A percentile compares a stretch with the other conserved stretches of the same genome.
These are phyloP conservation scores for Vachellia pachyceras DNA, from an alignment of 306 rosid genomes.

Conservation along the genomic window DNA sequence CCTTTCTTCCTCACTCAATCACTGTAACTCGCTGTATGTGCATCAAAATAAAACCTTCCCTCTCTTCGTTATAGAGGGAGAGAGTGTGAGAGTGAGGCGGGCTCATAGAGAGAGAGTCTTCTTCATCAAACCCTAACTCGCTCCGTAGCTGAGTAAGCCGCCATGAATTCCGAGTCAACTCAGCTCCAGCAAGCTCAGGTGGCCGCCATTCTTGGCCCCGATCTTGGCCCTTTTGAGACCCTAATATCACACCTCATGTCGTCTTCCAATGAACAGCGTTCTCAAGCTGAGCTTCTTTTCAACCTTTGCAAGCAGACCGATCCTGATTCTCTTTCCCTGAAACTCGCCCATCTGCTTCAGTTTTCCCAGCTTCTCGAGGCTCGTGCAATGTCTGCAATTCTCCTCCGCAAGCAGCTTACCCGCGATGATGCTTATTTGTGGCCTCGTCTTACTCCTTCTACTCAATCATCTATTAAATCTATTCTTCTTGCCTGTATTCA, in stretches of 20 bases:
- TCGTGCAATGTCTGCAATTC: constrained; percentile 96
- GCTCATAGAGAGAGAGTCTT: not conserved
- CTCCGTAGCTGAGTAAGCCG: constrained; percentile 28
- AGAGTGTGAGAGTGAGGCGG: not conserved
- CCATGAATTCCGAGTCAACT: constrained; percentile 79
- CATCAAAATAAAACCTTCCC: not conserved
- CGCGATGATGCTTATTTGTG: constrained; percentile 90
- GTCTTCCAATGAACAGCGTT: constrained; percentile 35
- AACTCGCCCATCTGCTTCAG: constrained; percentile 12
- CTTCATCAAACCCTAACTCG: constrained; percentile 10
- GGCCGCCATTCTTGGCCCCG: constrained; percentile 86
- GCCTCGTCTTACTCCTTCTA: constrained; percentile 70
- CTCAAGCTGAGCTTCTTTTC: not conserved
- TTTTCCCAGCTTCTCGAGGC: constrained; percentile 72
- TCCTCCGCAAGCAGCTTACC: constrained; percentile 92
- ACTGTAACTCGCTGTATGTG: not conserved
- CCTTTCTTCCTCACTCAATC: not conserved
- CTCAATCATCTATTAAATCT: constrained; percentile 80
- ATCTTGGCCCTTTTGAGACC: constrained; percentile 75
- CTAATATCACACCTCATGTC: constrained; percentile 93
- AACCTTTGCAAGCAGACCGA: constrained; percentile 3
- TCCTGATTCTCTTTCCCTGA: not conserved
- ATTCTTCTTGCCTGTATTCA: constrained; percentile 78
- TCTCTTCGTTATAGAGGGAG: not conserved
- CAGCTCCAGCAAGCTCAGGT: constrained; percentile 88